Base-by-base conservation (phyloP, 2,329 filamentous ascomycete genomes). In the Nemania serpens region DNA sequence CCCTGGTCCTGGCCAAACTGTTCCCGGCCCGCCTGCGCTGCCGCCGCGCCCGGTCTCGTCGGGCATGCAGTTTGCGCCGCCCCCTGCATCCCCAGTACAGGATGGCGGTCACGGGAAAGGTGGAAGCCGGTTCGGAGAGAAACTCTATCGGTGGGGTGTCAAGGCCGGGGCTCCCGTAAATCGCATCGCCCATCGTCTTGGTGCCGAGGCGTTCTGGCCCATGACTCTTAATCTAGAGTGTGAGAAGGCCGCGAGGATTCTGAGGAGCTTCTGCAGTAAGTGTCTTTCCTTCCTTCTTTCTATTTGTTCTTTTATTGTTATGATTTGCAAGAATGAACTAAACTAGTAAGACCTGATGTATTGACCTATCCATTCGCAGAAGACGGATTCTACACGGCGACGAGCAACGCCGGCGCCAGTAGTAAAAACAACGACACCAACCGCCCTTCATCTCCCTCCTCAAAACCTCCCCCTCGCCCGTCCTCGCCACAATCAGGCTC, bases 171-270 rank as follows among this genome's bases (percentile, higher is more conserved):
- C 84, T 1, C 91, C 92, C 2, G 88, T 96, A 71, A 96, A 96
- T 73, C 87, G 83, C 61, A 75, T 96, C 20, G 91, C 89, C 15
- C 92, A 96, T 76, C 92, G 89, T 76, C 81, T 96, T 39, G 92
- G 92, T n/a, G 77, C 77, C 49, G 92, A 96, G 75, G 89, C 91
- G 20, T 96, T 96, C 76, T 89, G 93, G 84, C 93, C 93, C 1
- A 91, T 89, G 56, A 88, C 89, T 1, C 80, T 97, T 66, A 93
- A 96, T 73, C 92, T 92, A 75, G 93, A 97, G 78, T 90, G 89
- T 68, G 92, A 97, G 76, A 97, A 97, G 79, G 91, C 92, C 0
- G 92, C 93, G 36, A 81, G 91, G 12, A 96, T 97, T 49, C 75
- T 97, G 25, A 86, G 85, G 71, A 90, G 88, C 65, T 97, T 97